Percentiles rank a stretch among this genome's conserved stretches.
Conservation (phyloP, 139 green algal species). For the Chlamydomonas sphaeroides region DNA sequence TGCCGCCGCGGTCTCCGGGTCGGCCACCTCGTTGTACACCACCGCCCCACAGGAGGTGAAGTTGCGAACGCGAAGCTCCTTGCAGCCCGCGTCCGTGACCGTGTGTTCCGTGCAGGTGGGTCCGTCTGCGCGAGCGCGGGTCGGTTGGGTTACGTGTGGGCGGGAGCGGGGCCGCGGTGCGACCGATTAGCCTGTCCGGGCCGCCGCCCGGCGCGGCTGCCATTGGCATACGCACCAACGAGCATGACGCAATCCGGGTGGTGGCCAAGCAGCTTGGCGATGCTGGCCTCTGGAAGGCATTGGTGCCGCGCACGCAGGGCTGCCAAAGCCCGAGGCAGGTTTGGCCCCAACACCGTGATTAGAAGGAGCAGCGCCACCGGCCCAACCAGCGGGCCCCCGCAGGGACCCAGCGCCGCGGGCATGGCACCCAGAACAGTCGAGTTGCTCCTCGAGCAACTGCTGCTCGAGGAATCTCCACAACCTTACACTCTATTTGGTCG, state of each 20-base stretch:
- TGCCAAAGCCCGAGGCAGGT: too few species aligned
- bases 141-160: not conserved
- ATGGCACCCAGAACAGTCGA: too few species aligned
- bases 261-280: not conserved
- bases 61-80: not conserved
- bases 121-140: not conserved
- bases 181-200: not conserved
- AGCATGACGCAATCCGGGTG: not conserved
- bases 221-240: not conserved
- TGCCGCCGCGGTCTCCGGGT: not conserved
- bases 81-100: not conserved
- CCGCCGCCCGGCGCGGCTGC: not conserved
- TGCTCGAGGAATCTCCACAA: too few species aligned
- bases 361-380: too few species aligned
- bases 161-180: too few species aligned
- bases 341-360: too few species aligned
- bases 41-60: not conserved
- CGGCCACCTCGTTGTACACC: constrained; percentile 14
- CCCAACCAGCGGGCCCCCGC: too few species aligned
- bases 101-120: constrained; percentile 2
- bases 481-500: too few species aligned
- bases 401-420: too few species aligned
- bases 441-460: too few species aligned
- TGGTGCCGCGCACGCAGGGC: not conserved
- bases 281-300: not conserved